A percentile compares a stretch with the other conserved stretches of the same genome.
These are phyloP conservation scores for Leptographium lundbergii DNA, from an alignment of 2,329 filamentous ascomycete species.

Conservation along the genomic window DNA sequence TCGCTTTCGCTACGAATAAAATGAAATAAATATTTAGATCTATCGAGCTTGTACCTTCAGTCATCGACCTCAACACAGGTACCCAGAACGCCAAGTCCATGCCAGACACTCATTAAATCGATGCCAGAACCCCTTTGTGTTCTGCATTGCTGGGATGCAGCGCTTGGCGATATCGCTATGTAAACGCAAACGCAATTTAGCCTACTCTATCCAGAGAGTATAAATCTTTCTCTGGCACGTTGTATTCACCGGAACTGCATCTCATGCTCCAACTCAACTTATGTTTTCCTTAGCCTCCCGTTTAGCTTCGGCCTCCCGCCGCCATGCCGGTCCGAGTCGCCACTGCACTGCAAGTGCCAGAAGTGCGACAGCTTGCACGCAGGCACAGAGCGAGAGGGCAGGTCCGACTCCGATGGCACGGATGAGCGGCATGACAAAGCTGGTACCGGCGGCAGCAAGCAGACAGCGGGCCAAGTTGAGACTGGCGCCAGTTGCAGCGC, in stretches of 20 bases:
- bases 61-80: constrained; percentile 10
- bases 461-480: constrained; percentile 53
- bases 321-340: constrained; percentile 36
- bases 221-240: no score
- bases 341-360: constrained; percentile 37
- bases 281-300: background rate
- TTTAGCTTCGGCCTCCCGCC: constrained; percentile 8
- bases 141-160: no score
- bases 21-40: no score
- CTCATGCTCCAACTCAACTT: background rate
- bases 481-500: constrained; percentile 48
- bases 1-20: no score
- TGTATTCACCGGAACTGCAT: background rate
- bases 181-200: no score
- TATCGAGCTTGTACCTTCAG: constrained; percentile 4
- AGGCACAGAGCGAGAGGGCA: constrained; percentile 44
- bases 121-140: constrained; percentile 14
- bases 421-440: constrained; percentile 47
- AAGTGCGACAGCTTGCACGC: constrained; percentile 34
- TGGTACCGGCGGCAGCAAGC: constrained; percentile 45
- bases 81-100: constrained; percentile 9
- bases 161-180: no score
- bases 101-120: constrained; percentile 16
- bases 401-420: constrained; percentile 43
- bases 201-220: no score